Evolutionary conservation across 352 stramenopile genomes (phyloP).

Genomic region (Phytopythium chamaehyphon): DNA sequence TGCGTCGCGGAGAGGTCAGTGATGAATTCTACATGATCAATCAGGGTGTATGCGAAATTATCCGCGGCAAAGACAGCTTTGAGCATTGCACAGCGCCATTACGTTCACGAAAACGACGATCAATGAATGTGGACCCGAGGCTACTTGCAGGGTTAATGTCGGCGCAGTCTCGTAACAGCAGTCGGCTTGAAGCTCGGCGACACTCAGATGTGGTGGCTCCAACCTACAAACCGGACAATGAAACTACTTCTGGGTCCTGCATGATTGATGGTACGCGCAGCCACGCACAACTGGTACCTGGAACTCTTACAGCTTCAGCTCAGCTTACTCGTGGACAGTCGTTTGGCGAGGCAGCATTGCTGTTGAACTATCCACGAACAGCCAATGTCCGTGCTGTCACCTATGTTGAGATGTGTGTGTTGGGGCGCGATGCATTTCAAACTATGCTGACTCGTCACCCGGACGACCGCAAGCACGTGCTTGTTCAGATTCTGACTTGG

Average conservation of each 20-base stretch:
- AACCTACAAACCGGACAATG: background rate
- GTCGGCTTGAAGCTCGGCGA: background rate
- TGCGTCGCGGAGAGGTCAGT: conserved; percentile 39
- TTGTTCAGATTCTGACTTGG: conserved; percentile 27
- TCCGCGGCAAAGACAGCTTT: conserved; percentile 11
- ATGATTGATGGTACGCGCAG: conserved; percentile 4
- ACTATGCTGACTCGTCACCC: conserved; percentile 23
- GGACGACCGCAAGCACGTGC: conserved; percentile 24
- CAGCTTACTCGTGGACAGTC: conserved; percentile 18
- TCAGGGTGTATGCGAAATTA: conserved; percentile 38
- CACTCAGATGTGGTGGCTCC: background rate
- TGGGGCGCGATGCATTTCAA: conserved; percentile 29
- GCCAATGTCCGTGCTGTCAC: conserved; percentile 35
- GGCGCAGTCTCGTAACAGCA: background rate
- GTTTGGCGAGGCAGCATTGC: conserved; percentile 45
- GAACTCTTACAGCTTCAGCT: background rate
- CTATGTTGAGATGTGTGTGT: conserved; percentile 45
- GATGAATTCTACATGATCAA: conserved; percentile 70
- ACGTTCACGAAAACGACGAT: background rate
- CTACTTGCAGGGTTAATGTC: background rate
- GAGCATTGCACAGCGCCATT: conserved; percentile 11
- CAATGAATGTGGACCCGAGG: background rate
- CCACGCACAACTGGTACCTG: background rate
- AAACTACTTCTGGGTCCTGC: no score
- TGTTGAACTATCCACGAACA: conserved; percentile 43